A percentile compares a stretch with the other conserved stretches of the same genome.
These are phyloP conservation scores for Neopestalotiopsis rosae DNA, from an alignment of 2,329 filamentous ascomycete species.

Conservation along the genomic window DNA sequence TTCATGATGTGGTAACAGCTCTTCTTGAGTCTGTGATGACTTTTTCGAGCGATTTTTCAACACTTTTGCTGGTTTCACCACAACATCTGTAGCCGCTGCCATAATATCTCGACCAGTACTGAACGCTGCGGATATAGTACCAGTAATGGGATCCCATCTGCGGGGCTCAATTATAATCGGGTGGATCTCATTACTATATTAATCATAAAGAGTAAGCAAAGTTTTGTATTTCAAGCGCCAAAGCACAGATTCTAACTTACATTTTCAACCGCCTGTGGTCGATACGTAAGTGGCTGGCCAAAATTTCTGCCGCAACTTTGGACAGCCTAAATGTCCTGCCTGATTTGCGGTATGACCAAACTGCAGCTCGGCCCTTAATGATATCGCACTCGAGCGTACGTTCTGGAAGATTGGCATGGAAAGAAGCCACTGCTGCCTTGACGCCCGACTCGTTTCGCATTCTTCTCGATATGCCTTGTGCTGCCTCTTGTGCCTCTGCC, in stretches of 20 bases:
- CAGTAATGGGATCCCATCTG: conserved; percentile 41
- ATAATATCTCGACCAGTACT: conserved; percentile 10
- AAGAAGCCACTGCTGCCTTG: conserved; percentile 41
- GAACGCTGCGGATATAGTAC: conserved; percentile 25
- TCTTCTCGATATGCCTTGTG: conserved; percentile 37
- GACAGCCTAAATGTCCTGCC: conserved; percentile 51
- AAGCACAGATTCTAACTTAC: not conserved
- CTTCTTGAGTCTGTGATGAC: not conserved
- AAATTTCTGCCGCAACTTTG: conserved; percentile 56
- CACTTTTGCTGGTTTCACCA: conserved; percentile 33
- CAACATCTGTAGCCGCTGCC: not conserved
- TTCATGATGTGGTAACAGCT: too few species aligned
- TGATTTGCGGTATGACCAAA: conserved; percentile 22
- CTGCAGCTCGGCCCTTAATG: conserved; percentile 50
- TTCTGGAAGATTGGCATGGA: conserved; percentile 40
- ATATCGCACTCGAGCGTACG: conserved; percentile 39
- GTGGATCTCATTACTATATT: conserved; percentile 47
- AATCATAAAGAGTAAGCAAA: conserved; percentile 33
- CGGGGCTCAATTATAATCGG: conserved; percentile 37
- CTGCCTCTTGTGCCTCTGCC: conserved; percentile 34
- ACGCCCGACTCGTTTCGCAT: conserved; percentile 43
- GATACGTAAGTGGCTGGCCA: conserved; percentile 57
- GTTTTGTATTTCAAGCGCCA: fast-evolving
- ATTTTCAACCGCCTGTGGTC: conserved; percentile 51
- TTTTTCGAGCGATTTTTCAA: conserved; percentile 20